These are phyloP conservation scores for Kuraishia hungarica DNA, from an alignment of 805 yeast genomes.

Conservation along the genomic window DNA sequence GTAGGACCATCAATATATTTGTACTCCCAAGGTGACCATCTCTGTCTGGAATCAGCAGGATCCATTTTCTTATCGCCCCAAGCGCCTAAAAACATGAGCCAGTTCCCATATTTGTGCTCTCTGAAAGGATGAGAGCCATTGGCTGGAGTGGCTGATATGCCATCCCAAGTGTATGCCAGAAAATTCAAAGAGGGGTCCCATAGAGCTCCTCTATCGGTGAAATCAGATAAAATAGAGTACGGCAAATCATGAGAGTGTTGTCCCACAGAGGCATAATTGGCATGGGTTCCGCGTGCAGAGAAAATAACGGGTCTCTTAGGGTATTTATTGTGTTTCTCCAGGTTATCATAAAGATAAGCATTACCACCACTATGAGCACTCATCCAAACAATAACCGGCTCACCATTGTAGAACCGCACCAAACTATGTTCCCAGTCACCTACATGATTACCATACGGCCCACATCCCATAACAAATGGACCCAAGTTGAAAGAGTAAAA, in stretches of 20 bases:
- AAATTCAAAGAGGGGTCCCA: slow-evolving; percentile 90
- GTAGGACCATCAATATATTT: slow-evolving; percentile 86
- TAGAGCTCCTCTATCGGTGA: slow-evolving; percentile 88
- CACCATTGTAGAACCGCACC: slow-evolving; percentile 74
- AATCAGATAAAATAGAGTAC: slow-evolving; percentile 81
- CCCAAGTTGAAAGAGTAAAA: slow-evolving; percentile 92
- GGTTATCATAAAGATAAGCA: slow-evolving; percentile 69
- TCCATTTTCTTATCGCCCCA: slow-evolving; percentile 85
- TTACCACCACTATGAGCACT: slow-evolving; percentile 98
- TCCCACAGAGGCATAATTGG: slow-evolving; percentile 93
- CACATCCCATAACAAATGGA: slow-evolving; percentile 94
- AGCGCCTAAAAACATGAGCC: slow-evolving; percentile 75
- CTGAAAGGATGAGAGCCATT: slow-evolving; percentile 41
- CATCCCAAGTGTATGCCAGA: slow-evolving; percentile 75
- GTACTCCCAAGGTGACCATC: slow-evolving; percentile 85
- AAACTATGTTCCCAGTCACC: slow-evolving; percentile 98
- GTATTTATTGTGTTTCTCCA: slow-evolving; percentile 51
- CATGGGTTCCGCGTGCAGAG: slow-evolving; percentile 94
- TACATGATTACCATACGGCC: slow-evolving; percentile 94
- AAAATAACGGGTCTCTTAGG: slow-evolving; percentile 64
- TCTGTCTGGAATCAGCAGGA: slow-evolving; percentile 69
- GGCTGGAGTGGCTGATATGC: slow-evolving; percentile 36
- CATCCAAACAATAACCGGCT: slow-evolving; percentile 88
- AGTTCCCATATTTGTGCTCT: slow-evolving; percentile 49
- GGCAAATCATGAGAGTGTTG: slow-evolving; percentile 96